Evolutionary conservation across 805 yeast species (phyloP).

Genomic region (Cyberlindnera samutprakarnensis): DNA sequence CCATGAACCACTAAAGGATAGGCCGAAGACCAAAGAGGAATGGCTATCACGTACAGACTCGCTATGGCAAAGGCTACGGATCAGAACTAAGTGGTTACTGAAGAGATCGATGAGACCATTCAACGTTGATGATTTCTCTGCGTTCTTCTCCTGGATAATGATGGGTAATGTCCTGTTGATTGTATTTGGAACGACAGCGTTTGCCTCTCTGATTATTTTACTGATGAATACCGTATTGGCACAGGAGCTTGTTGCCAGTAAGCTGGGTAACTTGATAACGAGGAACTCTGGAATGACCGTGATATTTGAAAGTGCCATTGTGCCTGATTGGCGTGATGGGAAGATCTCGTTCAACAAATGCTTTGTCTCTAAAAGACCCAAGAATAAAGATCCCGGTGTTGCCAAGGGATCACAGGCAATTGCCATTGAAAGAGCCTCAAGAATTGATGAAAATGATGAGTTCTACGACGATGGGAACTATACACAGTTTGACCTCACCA

Average conservation of each 20-base stretch:
- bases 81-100: conserved; percentile 64
- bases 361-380: conserved; percentile 79
- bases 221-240: conserved; percentile 51
- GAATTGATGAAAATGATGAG: conserved; percentile 14
- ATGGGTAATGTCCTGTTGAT: conserved; percentile 80
- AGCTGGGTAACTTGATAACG: conserved; percentile 77
- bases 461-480: conserved; percentile 83
- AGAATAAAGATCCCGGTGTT: conserved; percentile 36
- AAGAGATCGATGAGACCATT: conserved; percentile 75
- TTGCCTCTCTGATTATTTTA: conserved; percentile 70
- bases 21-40: conserved; percentile 27
- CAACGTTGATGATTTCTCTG: conserved; percentile 87
- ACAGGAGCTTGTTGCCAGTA: conserved; percentile 74
- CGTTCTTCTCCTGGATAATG: conserved; percentile 85
- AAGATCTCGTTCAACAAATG: conserved; percentile 79
- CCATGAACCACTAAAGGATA: conserved; percentile 1
- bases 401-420: conserved; percentile 67
- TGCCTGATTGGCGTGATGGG: conserved; percentile 90
- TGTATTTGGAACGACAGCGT: conserved; percentile 86
- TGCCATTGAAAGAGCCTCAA: conserved; percentile 46
- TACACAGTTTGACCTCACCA: conserved; percentile 89
- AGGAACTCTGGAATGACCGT: conserved; percentile 76
- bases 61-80: conserved; percentile 32
- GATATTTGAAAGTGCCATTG: conserved; percentile 87
- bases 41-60: conserved; percentile 37